Percentiles rank a stretch among this genome's conserved stretches.
Evolutionary conservation across 176 grass and related monocot species (phyloP).

Genomic region (Juncus effusus): DNA sequence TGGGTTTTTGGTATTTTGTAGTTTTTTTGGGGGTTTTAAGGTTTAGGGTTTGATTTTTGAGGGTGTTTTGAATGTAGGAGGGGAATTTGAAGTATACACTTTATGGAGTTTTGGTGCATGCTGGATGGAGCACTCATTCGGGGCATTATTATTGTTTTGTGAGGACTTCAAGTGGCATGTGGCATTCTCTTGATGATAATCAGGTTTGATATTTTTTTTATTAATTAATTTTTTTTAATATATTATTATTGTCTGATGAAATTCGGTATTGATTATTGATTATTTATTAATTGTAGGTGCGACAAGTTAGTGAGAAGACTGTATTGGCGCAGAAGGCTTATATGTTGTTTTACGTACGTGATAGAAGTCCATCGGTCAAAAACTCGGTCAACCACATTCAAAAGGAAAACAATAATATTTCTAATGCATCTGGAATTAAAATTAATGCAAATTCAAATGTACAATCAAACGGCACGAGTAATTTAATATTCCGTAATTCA

Average conservation of each 20-base stretch:
- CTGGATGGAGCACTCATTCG: constrained; percentile 81
- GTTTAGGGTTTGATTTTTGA: background rate
- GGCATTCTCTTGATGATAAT: constrained; percentile 99
- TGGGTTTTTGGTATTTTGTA: constrained; percentile 17
- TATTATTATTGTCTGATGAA: constrained; percentile 6
- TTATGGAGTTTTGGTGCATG: constrained; percentile 95
- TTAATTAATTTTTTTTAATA: constrained; percentile 23
- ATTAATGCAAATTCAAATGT: constrained; percentile 25
- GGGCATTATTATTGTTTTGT: constrained; percentile 98
- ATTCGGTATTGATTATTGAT: background rate
- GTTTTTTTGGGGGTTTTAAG: background rate
- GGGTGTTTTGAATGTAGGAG: constrained; percentile 28
- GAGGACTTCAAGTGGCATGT: constrained; percentile 93
- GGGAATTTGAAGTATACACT: constrained; percentile 80
- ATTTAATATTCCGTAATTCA: background rate
- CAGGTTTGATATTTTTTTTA: constrained; percentile 43
- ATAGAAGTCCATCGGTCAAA: constrained; percentile 42
- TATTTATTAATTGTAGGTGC: constrained; percentile 52
- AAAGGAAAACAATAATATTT: constrained; percentile 29
- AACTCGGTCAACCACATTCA: constrained; percentile 25
- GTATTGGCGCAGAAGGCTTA: constrained; percentile 88
- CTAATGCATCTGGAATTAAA: constrained; percentile 42
- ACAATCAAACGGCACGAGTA: constrained; percentile 31
- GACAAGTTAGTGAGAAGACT: constrained; percentile 80
- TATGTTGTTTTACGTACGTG: constrained; percentile 96